Conservation (phyloP, 768 basidiomycete genomes). For the Lepiota venenata region DNA sequence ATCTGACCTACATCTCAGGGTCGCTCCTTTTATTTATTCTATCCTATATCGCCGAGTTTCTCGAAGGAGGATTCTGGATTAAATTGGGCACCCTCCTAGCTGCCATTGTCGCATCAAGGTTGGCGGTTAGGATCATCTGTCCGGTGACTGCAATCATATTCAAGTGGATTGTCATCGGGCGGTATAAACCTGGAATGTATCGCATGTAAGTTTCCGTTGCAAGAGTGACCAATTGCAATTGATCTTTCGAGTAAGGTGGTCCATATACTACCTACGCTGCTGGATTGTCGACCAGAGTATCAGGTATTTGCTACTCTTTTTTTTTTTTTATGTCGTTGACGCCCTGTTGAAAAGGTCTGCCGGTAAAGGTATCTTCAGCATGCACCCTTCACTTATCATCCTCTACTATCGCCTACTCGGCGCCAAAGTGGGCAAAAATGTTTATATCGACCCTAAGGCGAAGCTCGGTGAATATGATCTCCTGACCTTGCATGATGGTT, state of each 20-base stretch:
- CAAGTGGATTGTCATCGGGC: slow-evolving; percentile 46
- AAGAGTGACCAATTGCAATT: neutral
- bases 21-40: slow-evolving; percentile 35
- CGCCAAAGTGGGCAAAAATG: slow-evolving; percentile 38
- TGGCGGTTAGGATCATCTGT: slow-evolving; percentile 30
- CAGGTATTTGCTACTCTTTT: slow-evolving; percentile 18
- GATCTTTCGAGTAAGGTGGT: slow-evolving; percentile 25
- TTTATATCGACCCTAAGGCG: slow-evolving; percentile 34
- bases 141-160: slow-evolving; percentile 38
- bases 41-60: slow-evolving; percentile 27
- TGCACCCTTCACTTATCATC: slow-evolving; percentile 32
- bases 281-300: slow-evolving; percentile 40
- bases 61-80: slow-evolving; percentile 28
- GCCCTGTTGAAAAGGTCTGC: slow-evolving; percentile 21
- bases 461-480: slow-evolving; percentile 43
- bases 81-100: slow-evolving; percentile 30
- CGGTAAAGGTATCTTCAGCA: slow-evolving; percentile 39
- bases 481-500: slow-evolving; percentile 39
- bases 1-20: slow-evolving; percentile 23
- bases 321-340: neutral
- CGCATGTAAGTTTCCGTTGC: slow-evolving; percentile 26
- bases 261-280: slow-evolving; percentile 39
- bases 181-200: slow-evolving; percentile 34
- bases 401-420: slow-evolving; percentile 45
- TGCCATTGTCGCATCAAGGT: slow-evolving; percentile 31